Evolutionary conservation across 169 alveolate genomes (phyloP), one percentile per base, ranked within the genome.

Genomic region (Theileria parva): DNA sequence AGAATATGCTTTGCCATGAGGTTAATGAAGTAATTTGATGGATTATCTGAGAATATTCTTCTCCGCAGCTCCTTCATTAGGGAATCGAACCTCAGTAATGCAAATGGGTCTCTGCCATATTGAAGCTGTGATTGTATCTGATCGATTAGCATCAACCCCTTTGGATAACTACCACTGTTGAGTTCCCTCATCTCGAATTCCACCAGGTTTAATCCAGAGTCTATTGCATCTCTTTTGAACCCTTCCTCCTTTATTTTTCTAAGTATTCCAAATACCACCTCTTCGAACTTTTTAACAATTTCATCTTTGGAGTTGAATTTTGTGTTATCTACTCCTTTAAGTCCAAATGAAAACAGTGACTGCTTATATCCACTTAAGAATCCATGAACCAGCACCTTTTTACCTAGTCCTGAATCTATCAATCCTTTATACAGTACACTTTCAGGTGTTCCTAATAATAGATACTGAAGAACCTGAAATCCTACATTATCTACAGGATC

Each of bases 161-260:
- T 85, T 21, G 91, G 91, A 27, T 64, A 85, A 15, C 70, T 39
- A 4, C 87, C 87, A 4, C 84, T 70, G 23, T 78, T 78, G 11
- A 85, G 60, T 63, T 91, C 95, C 57, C 92, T 85, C 66, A 87
- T 73, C 32, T 81, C 85, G 70, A 85, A 91, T 66, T 91, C 95
- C 9, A 91, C 85, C 19, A 70, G 44, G 63, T 91, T 91, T 72
- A 91, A 60, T 23, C 93, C 90, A 11, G 95, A 92, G 64, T 87
- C 88, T 37, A 91, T 81, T 15, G 93, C 93, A 68, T 83, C 86
- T 77, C 83, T 81, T 51, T 88, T 91, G 57, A 91, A 84, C 7
- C 95, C 95, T 50, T 87, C 78, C 44, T 87, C 53, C 32, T 74
- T 86, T 8, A 81, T 86, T 50, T 74, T 72, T 57, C 72, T 30